Evolutionary conservation across 306 rosid genomes (phyloP).

Genomic region (Cicer judaicum): DNA sequence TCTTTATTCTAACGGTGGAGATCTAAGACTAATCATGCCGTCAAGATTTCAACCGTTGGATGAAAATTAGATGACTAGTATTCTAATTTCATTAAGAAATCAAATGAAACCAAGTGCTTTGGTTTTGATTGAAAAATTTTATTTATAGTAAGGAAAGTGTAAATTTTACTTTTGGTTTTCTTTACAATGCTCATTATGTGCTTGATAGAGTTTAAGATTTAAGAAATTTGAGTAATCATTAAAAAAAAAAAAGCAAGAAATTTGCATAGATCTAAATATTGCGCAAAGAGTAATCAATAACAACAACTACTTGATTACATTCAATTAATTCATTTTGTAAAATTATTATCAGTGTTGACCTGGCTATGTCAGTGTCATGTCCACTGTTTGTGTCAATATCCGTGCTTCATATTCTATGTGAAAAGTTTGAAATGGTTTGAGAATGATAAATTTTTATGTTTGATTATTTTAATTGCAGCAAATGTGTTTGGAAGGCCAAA

Average conservation of each 20-base stretch:
- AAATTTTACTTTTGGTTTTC: constrained; percentile 9
- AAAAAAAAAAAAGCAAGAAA: constrained; percentile 1
- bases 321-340: no score
- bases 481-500: constrained; percentile 94
- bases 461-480: constrained; percentile 60
- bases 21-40: background rate
- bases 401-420: no score
- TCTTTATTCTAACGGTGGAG: background rate
- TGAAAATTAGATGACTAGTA: background rate
- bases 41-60: background rate
- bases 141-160: constrained; percentile 3
- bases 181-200: background rate
- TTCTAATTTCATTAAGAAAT: background rate
- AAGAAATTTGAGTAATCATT: background rate
- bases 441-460: constrained; percentile 3
- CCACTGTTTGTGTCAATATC: no score
- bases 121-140: background rate
- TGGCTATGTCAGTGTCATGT: no score
- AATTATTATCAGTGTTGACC: no score
- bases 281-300: background rate
- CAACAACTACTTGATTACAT: no score
- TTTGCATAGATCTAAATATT: constrained; percentile 5
- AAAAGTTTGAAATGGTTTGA: background rate
- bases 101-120: background rate
- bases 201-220: constrained; percentile 10